These are phyloP conservation scores for Lodderomyces theae DNA, from an alignment of 1,139 yeast genomes.

Conservation along the genomic window DNA sequence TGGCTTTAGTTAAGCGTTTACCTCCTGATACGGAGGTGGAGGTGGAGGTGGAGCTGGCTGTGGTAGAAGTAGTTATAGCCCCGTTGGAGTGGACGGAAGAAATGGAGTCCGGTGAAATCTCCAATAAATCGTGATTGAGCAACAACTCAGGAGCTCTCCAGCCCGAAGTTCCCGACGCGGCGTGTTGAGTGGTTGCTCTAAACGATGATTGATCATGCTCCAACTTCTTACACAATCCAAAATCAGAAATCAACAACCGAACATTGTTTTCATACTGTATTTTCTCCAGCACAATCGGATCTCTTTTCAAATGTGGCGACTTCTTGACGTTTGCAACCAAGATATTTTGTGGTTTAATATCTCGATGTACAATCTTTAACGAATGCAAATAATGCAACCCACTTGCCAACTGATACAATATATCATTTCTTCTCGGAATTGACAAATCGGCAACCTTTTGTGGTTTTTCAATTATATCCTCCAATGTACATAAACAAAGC, in stretches of 20 bases:
- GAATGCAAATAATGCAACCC: slow-evolving; percentile 89
- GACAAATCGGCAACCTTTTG: slow-evolving; percentile 32
- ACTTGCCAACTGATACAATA: slow-evolving; percentile 72
- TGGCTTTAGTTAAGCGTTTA: slow-evolving; percentile 79
- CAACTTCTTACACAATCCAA: slow-evolving; percentile 88
- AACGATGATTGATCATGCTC: slow-evolving; percentile 93
- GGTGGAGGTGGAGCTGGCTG: slow-evolving; percentile 5
- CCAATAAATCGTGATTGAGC: slow-evolving; percentile 41
- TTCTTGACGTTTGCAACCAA: slow-evolving; percentile 66
- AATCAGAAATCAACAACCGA: slow-evolving; percentile 84
- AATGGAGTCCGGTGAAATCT: slow-evolving; percentile 42
- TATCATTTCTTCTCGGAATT: slow-evolving; percentile 35
- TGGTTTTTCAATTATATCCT: slow-evolving; percentile 70
- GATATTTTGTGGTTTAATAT: slow-evolving; percentile 93
- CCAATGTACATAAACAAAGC: slow-evolving; percentile 83
- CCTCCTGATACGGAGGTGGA: slow-evolving; percentile 20
- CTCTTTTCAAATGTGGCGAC: slow-evolving; percentile 9
- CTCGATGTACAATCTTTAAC: slow-evolving; percentile 91
- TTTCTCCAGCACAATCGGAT: not conserved
- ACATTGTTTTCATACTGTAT: slow-evolving; percentile 20
- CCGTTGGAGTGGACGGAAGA: slow-evolving; percentile 29
- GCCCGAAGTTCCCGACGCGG: slow-evolving; percentile 92
- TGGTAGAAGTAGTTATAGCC: slow-evolving; percentile 2
- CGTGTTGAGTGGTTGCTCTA: slow-evolving; percentile 86
- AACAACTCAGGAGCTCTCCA: slow-evolving; percentile 97